Base-by-base conservation (phyloP, 129 eudicot genomes). In the Deinandra increscens region DNA sequence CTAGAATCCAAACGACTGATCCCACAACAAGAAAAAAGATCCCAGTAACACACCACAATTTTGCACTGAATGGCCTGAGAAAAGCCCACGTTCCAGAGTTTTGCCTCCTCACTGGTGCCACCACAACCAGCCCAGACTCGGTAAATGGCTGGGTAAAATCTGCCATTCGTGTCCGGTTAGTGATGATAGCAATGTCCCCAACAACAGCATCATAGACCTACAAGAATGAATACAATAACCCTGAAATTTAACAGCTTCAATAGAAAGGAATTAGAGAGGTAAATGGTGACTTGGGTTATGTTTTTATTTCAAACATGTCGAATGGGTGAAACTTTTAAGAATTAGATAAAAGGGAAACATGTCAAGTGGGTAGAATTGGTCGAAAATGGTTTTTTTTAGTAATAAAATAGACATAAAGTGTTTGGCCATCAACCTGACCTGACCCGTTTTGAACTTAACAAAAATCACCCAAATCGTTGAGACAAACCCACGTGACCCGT, bases 81-180 rank as follows among this genome's bases (percentile, higher is more conserved):
- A 87, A 87, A 37, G 86, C 86, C 88, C 88, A 87, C 43, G 84
- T 66, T 66, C 74, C 65, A 33, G 86, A 81, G 70, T 75, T 80
- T 42, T 46, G 38, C 68, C 76, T 56, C 70, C 78, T 83, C 14
- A 83, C 84, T 0, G 93, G 86, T 12, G 93, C 89, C 61, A 87
- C 88, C 43, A 87, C 93, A 12, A 84, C 93, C 34, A 87, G 80
- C 56, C 93, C 93, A 2, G 93, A 87, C 63, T 78, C 93, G 6
- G 75, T 76, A 67, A 58, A 87, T 12, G 93, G 93, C 81, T 83
- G 93, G 4, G 89, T 87, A 37, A 87, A 87, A 73, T 87, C 89
- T 2, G 81, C 93, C 77, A 81, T 76, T 41, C 75, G 77, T 70
- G 89, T 86, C 11, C 89, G 77, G 69, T 79, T 73, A 15, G 93